Conservation (phyloP, 768 basidiomycete species). For the Boletus edulis region DNA sequence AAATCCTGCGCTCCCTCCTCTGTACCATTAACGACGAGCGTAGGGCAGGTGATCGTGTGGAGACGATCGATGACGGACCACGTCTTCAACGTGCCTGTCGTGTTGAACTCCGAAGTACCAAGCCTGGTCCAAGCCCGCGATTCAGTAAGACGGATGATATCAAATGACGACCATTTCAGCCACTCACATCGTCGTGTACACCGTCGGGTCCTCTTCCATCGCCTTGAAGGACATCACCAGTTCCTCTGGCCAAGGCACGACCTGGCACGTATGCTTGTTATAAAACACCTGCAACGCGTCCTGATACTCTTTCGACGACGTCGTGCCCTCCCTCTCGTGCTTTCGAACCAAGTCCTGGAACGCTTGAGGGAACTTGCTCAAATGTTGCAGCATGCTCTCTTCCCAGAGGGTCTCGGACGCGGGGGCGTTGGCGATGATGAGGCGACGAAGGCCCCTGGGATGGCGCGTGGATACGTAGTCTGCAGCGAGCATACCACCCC, state of each 20-base stretch:
- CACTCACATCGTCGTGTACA: slow-evolving; percentile 33
- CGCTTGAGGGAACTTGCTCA: slow-evolving; percentile 27
- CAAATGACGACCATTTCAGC: accelerated
- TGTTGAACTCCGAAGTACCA: slow-evolving; percentile 31
- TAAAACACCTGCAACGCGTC: slow-evolving; percentile 27
- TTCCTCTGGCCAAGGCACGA: slow-evolving; percentile 33
- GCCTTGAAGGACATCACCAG: slow-evolving; percentile 22
- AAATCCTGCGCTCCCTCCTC: slow-evolving; percentile 37
- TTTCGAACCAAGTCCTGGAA: slow-evolving; percentile 23
- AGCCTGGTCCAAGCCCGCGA: not conserved
- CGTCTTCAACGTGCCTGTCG: slow-evolving; percentile 38
- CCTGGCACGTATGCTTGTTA: slow-evolving; percentile 31
- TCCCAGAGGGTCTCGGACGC: slow-evolving; percentile 27
- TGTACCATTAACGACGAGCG: slow-evolving; percentile 36
- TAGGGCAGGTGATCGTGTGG: slow-evolving; percentile 36
- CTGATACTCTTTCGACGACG: slow-evolving; percentile 30
- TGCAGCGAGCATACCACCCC: slow-evolving; percentile 51
- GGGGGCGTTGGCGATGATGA: slow-evolving; percentile 33
- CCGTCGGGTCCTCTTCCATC: slow-evolving; percentile 30
- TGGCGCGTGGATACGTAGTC: slow-evolving; percentile 37
- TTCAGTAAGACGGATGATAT: not conserved
- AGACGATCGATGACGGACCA: slow-evolving; percentile 47
- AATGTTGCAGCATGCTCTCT: slow-evolving; percentile 18
- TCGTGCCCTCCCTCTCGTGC: slow-evolving; percentile 33
- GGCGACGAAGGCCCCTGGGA: slow-evolving; percentile 37